phyloP scores from a whole-genome alignment of 257 asterid genomes.

The Solanum dulcamara region DNA sequence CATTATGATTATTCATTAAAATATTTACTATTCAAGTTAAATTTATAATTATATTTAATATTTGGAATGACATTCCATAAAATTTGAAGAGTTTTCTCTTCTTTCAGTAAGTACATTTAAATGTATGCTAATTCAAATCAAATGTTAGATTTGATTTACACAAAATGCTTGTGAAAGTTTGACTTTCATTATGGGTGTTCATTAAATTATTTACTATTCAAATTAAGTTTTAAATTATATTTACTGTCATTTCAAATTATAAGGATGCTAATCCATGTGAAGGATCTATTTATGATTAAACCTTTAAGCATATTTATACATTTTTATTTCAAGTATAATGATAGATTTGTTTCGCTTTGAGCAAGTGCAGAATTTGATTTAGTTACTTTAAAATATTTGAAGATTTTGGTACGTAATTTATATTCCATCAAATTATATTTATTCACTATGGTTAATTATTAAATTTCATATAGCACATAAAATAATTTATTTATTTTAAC shows the following conservation, averaged over 20 bases:
- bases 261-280: background rate
- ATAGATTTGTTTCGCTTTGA: background rate
- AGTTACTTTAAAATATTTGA: background rate
- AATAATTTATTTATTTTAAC: background rate
- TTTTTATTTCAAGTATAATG: background rate
- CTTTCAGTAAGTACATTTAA: background rate
- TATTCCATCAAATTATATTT: background rate
- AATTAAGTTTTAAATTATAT: background rate
- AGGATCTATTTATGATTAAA: too few relatives aligned
- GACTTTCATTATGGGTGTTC: background rate
- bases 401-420: background rate
- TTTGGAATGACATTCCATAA: background rate
- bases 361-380: background rate
- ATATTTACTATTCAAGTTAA: background rate
- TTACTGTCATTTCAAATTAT: background rate
- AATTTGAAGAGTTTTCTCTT: background rate
- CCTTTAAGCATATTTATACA: background rate
- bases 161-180: background rate
- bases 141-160: background rate
- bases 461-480: background rate
- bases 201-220: background rate
- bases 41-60: background rate
- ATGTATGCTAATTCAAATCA: background rate
- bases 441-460: background rate
- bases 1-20: background rate